phyloP scores from a whole-genome alignment of 106 monocot species.

The Gastrodia elata region DNA sequence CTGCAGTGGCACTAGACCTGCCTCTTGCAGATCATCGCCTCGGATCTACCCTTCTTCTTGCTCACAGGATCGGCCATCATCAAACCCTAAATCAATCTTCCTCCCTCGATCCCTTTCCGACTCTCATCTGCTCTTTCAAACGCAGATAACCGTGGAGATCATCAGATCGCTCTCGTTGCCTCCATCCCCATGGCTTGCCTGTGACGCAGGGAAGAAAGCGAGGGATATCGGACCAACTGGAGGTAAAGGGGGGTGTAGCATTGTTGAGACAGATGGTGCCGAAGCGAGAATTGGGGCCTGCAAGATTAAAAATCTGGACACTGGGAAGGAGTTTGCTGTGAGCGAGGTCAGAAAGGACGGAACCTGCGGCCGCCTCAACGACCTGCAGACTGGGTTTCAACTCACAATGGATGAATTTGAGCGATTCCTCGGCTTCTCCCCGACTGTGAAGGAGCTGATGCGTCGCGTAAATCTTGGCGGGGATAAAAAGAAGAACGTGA shows the following conservation, averaged over 20 bases:
- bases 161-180: not conserved
- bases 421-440: slow-evolving; percentile 58
- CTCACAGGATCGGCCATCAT: not conserved
- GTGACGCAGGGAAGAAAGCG: not conserved
- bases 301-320: slow-evolving; percentile 74
- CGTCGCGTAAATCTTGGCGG: slow-evolving; percentile 23
- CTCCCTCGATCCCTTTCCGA: slow-evolving; percentile 9
- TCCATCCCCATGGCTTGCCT: slow-evolving; percentile 1
- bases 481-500: not conserved
- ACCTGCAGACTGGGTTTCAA: slow-evolving; percentile 47
- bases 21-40: not conserved
- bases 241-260: not conserved
- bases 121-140: not conserved
- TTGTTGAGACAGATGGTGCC: not conserved
- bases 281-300: slow-evolving; percentile 6
- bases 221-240: not conserved
- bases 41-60: not conserved
- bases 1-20: not conserved
- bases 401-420: slow-evolving; percentile 78
- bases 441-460: slow-evolving; percentile 73
- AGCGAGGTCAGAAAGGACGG: slow-evolving; percentile 37
- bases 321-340: slow-evolving; percentile 73
- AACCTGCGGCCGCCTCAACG: slow-evolving; percentile 33
- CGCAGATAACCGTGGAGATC: not conserved
- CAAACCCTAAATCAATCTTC: not conserved